These are phyloP conservation scores for Ceratobasidium sp. DNA, from an alignment of 1,284 basidiomycete species.

Conservation along the genomic window DNA sequence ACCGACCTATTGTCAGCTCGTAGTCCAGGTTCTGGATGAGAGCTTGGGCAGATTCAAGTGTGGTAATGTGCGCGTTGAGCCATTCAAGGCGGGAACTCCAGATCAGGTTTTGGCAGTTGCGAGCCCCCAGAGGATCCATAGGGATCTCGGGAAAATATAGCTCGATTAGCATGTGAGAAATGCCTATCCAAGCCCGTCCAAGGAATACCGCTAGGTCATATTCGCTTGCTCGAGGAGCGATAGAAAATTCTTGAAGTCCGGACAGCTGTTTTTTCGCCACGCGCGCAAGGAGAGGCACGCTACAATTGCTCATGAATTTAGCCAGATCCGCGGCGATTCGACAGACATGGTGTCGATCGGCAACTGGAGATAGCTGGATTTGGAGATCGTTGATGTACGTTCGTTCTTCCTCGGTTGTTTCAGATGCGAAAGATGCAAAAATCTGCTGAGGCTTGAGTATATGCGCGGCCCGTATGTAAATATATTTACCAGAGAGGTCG, in stretches of 20 bases:
- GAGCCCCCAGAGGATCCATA: conserved; percentile 83
- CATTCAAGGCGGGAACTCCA: conserved; percentile 57
- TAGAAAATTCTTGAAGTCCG: background rate
- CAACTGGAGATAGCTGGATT: background rate
- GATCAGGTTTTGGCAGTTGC: conserved; percentile 62
- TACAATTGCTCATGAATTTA: background rate
- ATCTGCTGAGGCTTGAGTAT: background rate
- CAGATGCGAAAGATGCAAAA: conserved; percentile 12
- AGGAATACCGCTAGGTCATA: background rate
- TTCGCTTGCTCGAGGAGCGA: background rate
- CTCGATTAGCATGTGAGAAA: conserved; percentile 66
- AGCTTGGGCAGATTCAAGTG: conserved; percentile 64
- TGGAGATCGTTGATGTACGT: background rate
- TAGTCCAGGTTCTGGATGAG: conserved; percentile 66
- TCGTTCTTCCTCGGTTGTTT: background rate
- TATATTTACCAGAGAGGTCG: background rate
- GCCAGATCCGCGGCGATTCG: background rate
- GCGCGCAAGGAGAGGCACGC: background rate
- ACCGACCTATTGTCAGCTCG: conserved; percentile 57
- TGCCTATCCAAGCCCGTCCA: conserved; percentile 62
- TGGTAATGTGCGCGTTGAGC: conserved; percentile 61
- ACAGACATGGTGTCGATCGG: background rate
- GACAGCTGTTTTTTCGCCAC: conserved; percentile 14
- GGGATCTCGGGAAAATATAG: conserved; percentile 89
- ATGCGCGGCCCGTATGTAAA: background rate